Conservation (phyloP, 495 filamentous ascomycete species). For the Penicillium bialowiezense region DNA sequence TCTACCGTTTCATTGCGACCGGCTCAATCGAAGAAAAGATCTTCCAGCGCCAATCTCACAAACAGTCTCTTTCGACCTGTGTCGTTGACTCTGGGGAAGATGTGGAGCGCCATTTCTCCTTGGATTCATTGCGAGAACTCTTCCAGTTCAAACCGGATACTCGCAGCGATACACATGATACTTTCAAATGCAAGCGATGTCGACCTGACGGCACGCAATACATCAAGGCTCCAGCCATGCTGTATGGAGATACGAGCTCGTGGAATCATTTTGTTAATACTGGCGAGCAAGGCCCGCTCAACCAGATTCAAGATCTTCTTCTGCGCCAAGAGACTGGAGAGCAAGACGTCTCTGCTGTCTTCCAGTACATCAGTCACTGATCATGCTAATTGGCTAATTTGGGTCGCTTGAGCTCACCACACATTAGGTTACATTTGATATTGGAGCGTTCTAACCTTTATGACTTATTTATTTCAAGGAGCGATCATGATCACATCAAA, state of each 20-base stretch:
- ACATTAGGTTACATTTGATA: background rate
- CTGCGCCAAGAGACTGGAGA: slow-evolving; percentile 81
- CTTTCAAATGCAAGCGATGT: slow-evolving; percentile 97
- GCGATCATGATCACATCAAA: too few relatives aligned
- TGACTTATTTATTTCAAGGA: slow-evolving; percentile 8
- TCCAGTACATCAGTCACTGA: slow-evolving; percentile 97
- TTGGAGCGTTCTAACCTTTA: too few relatives aligned
- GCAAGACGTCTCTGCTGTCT: slow-evolving; percentile 84
- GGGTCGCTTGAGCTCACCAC: background rate
- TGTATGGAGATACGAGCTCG: slow-evolving; percentile 97
- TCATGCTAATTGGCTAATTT: slow-evolving; percentile 2
- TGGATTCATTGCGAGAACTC: slow-evolving; percentile 83
- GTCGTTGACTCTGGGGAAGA: slow-evolving; percentile 98
- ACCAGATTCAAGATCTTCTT: slow-evolving; percentile 85
- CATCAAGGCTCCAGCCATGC: slow-evolving; percentile 86
- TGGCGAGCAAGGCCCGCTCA: slow-evolving; percentile 63
- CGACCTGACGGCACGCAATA: slow-evolving; percentile 80
- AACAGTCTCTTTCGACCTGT: slow-evolving; percentile 92
- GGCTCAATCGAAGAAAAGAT: slow-evolving; percentile 99
- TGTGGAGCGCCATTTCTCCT: slow-evolving; percentile 91
- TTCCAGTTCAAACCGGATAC: slow-evolving; percentile 89
- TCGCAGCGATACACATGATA: slow-evolving; percentile 92
- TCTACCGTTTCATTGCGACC: slow-evolving; percentile 97
- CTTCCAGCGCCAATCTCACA: slow-evolving; percentile 97
- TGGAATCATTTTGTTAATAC: slow-evolving; percentile 97